These are phyloP conservation scores for Phytophthora cryptogea DNA, from an alignment of 352 stramenopile species.

Conservation along the genomic window DNA sequence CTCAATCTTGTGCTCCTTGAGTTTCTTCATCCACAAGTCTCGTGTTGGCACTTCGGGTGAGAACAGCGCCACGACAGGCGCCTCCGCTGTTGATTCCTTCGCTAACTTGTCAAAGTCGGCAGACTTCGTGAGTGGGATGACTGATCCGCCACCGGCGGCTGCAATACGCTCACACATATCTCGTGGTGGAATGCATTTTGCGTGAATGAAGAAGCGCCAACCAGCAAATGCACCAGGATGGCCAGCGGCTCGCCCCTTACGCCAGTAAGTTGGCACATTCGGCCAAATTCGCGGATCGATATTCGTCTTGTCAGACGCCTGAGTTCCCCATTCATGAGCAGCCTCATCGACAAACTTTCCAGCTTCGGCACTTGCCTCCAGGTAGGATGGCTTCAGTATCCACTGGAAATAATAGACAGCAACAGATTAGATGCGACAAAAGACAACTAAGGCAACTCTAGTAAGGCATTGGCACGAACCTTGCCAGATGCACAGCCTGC, in stretches of 20 bases:
- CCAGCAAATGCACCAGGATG: slow-evolving; percentile 63
- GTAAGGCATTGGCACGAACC: slow-evolving; percentile 35
- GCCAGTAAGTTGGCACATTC: slow-evolving; percentile 62
- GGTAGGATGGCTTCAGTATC: slow-evolving; percentile 86
- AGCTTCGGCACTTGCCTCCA: slow-evolving; percentile 62
- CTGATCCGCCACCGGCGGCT: slow-evolving; percentile 49
- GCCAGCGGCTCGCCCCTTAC: slow-evolving; percentile 47
- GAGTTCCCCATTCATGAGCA: slow-evolving; percentile 71
- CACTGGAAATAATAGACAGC: slow-evolving; percentile 48
- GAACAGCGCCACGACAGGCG: slow-evolving; percentile 65
- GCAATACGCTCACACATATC: slow-evolving; percentile 87
- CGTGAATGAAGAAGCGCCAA: slow-evolving; percentile 78
- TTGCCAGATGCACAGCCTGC: slow-evolving; percentile 81
- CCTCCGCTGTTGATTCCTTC: slow-evolving; percentile 42
- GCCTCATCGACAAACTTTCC: slow-evolving; percentile 77
- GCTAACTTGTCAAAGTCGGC: slow-evolving; percentile 47
- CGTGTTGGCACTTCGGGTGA: slow-evolving; percentile 53
- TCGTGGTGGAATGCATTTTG: slow-evolving; percentile 70
- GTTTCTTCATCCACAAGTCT: slow-evolving; percentile 78
- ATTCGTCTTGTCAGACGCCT: slow-evolving; percentile 52
- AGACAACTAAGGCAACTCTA: background rate
- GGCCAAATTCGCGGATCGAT: slow-evolving; percentile 85
- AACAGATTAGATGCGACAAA: slow-evolving; percentile 4
- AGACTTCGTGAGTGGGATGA: slow-evolving; percentile 66
- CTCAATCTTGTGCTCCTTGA: slow-evolving; percentile 61